Percentiles rank a stretch among this genome's conserved stretches.
phyloP scores from a whole-genome alignment of 2,329 filamentous ascomycete species.

The Thielaviopsis euricoi region DNA sequence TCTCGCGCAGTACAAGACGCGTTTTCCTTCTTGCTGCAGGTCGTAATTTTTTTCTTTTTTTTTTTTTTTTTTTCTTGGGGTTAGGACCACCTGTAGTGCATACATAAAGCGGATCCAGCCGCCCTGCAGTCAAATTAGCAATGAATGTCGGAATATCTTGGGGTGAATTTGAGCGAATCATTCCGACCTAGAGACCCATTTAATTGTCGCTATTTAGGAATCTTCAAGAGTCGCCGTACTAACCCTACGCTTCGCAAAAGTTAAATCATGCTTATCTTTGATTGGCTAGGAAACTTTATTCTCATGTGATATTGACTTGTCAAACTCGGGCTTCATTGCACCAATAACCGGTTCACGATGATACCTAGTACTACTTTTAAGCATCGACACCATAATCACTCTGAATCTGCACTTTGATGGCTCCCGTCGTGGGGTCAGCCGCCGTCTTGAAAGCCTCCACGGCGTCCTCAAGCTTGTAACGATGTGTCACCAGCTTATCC shows the following conservation, averaged over 20 bases:
- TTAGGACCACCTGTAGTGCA: no score
- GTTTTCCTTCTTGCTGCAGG: no score
- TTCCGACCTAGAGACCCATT: neutral
- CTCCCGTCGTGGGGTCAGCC: conserved; percentile 72
- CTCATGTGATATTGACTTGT: no score
- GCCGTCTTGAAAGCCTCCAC: conserved; percentile 81
- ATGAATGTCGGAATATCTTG: conserved; percentile 5
- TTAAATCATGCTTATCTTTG: no score
- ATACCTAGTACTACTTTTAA: neutral
- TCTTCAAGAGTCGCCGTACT: no score
- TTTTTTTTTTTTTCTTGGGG: no score
- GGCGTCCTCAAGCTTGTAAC: conserved; percentile 72
- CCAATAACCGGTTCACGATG: neutral
- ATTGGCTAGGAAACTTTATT: neutral
- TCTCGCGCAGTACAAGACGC: no score
- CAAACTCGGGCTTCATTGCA: neutral
- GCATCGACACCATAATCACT: conserved; percentile 22
- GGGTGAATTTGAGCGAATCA: conserved; percentile 4
- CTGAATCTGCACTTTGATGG: conserved; percentile 97
- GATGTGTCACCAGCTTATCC: conserved; percentile 70
- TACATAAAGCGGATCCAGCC: no score
- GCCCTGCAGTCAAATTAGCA: no score
- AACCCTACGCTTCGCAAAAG: no score
- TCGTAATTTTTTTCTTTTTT: no score
- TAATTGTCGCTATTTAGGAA: no score